Evolutionary conservation across 176 grass and related monocot species (phyloP), one percentile per base, ranked within the genome.

Genomic region (Miscanthus lutarioriparius): DNA sequence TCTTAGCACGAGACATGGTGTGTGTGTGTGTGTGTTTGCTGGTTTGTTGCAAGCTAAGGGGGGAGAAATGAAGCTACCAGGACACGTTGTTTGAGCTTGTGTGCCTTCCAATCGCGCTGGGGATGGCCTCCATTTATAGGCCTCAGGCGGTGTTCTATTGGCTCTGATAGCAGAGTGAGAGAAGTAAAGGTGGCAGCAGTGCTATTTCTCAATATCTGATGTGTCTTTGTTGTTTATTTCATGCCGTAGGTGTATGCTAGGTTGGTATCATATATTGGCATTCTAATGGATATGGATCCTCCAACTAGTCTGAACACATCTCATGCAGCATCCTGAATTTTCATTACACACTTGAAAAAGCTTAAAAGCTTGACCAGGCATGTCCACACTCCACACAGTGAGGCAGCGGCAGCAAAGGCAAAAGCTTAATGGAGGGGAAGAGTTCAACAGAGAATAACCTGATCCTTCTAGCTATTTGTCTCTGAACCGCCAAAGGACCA

Each of bases 41-140:
- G 0, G 38, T 71, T 23, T 81, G 32, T 53, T 13, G 32, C n/a
- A 26, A 35, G 33, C 33, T 35, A 35, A 35, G 49, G 75, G 44
- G n/a, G 70, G 59, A 17, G 10, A 11, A 7, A 37, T 11, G 25
- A 28, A 27, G 48, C 25, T 41, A 17, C 2, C 6, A 84, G 28
- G n/a, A 64, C 25, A 25, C 2, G 12, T 35, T 48, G n/a, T 61
- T 86, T 41, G 70, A 36, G 47, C 28, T 80, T 47, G 36, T 20
- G 4, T 32, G 44, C 68, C 33, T 54, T 85, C 64, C 83, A 54
- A 54, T 26, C n/a, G 53, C 4, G 41, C 67, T 58, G 51, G 32
- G 64, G 78, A 16, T 8, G 65, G 72, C 14, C 54, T 82, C 72
- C 23, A 72, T 89, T 89, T 89, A 89, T 82, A 89, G 83, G 65